Evolutionary conservation across 2,329 filamentous ascomycete genomes (phyloP).

Genomic region (Aspergillus ibericus): DNA sequence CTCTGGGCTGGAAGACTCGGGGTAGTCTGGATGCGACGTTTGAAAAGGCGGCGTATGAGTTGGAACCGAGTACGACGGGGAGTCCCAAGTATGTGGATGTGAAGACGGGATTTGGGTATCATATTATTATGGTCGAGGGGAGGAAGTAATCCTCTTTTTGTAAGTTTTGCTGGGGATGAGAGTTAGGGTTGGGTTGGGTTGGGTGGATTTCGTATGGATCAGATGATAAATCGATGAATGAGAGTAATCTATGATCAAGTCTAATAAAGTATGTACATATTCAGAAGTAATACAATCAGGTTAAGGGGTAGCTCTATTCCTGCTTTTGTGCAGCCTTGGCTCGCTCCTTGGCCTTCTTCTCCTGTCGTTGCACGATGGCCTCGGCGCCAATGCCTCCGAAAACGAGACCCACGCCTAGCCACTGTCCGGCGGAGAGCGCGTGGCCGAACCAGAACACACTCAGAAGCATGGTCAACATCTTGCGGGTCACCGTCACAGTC

Average conservation of each 20-base stretch:
- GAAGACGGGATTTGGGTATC: conserved; percentile 66
- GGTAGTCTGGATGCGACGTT: conserved; percentile 59
- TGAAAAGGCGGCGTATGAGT: conserved; percentile 62
- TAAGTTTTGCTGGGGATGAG: no score
- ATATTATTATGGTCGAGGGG: conserved; percentile 68
- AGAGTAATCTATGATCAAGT: background rate
- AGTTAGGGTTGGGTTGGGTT: background rate
- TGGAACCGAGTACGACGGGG: conserved; percentile 61
- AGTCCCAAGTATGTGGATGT: conserved; percentile 62
- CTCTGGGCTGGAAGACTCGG: conserved; percentile 63
- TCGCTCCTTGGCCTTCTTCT: conserved; percentile 78
- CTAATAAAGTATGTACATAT: background rate
- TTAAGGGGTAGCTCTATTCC: conserved; percentile 16
- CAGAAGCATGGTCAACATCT: conserved; percentile 99
- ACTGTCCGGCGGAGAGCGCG: conserved; percentile 81
- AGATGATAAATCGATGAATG: background rate
- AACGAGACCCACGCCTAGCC: conserved; percentile 86
- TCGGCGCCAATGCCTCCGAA: conserved; percentile 96
- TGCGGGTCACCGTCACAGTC: conserved; percentile 94
- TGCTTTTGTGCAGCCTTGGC: conserved; percentile 52
- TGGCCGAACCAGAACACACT: conserved; percentile 96
- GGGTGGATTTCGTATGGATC: background rate
- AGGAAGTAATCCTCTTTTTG: conserved; percentile 49
- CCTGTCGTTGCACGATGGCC: conserved; percentile 73
- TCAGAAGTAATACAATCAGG: background rate